Evolutionary conservation across 1,139 yeast species (phyloP), one percentile per base, ranked within the genome.

Genomic region (Sugiyamaella grinbergsii): DNA sequence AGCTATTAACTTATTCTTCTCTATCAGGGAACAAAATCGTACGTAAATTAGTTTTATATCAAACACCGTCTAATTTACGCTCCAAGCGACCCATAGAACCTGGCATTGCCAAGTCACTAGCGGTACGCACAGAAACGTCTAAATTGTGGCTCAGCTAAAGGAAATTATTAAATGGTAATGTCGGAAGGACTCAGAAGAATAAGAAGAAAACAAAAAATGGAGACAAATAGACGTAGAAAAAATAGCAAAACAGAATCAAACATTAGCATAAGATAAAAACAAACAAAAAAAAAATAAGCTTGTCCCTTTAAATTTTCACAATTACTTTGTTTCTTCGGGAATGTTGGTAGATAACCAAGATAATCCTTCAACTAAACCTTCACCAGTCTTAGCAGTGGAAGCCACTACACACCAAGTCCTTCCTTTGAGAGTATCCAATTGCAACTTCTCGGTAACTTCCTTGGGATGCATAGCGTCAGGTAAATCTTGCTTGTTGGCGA

Each of bases 381-480:
- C 94, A 73, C 95, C 95, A 55, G 94, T 83, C 63, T 89, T 86
- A 58, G 95, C 95, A 71, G 93, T 85, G 54, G 94, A 82, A 54
- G 95, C 86, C 69, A 85, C 91, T 64, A 87, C 88, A 72, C 84
- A 85, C 95, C 95, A 87, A 63, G 91, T 88, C 71, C 94, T 81
- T 72, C 85, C 91, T 75, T 88, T 82, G 71, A 87, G 83, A 51
- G 88, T 81, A 71, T 84, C 88, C 68, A 87, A 79, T 64, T 91
- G 91, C 68, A 87, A 78, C 70, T 83, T 83, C 72, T 85, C 93
- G 61, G 95, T 85, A 64, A 87, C 82, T 75, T 87, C 95, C 60
- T 89, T 89, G 61, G 95, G 94, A 66, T 85, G 83, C 91, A 86
- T 84, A 64, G 95, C 93, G 62, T 84, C 86, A 70, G 93, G 91